Evolutionary conservation across 164 flowering plant genomes (phyloP), one percentile per base, ranked within the genome.

Genomic region (Vitis rupestris): DNA sequence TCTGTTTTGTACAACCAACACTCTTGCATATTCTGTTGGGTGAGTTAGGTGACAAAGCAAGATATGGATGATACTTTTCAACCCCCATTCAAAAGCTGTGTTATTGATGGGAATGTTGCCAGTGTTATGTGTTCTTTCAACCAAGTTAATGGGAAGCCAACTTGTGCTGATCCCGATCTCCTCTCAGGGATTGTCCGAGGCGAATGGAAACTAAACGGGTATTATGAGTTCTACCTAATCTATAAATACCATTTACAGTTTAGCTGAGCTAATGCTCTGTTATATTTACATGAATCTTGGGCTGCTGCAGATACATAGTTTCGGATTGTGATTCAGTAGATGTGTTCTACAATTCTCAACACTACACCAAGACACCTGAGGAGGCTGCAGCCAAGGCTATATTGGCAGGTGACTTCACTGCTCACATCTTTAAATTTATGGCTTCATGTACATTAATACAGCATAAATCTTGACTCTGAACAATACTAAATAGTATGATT

Each of bases 101-200:
- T 95, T 10, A 8, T 87, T 16, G 99, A 95, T 80, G 99, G 96
- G 55, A 90, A 95, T 79, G 99, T 91, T 48, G 99, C 99, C 0
- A 92, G 98, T 79, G 97, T 94, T 4, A 94, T 94, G 99, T 94
- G 99, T 75, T 92, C 98, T 61, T 94, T 90, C 79, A 94, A 94
- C 75, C 77, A 92, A 76, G 96, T 94, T 11, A 94, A 94, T 61
- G 99, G 98, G 23, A 85, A 75, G 70, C 97, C 99, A 0, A 86
- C 96, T 16, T 94, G 99, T 66, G 99, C 95, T 12, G 99, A 92
- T 71, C 88, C 89, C 0, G 85, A 92, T 31, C 88, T 94, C 15
- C 86, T 94, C 2, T 55, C 86, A 3, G 97, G 96, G 1, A 87
- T 90, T 13, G 79, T 94, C 63, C 76, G 99, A 63, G 97, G 93